Evolutionary conservation across 2,329 filamentous ascomycete species (phyloP).

Genomic region (Leptodontidium sp.): DNA sequence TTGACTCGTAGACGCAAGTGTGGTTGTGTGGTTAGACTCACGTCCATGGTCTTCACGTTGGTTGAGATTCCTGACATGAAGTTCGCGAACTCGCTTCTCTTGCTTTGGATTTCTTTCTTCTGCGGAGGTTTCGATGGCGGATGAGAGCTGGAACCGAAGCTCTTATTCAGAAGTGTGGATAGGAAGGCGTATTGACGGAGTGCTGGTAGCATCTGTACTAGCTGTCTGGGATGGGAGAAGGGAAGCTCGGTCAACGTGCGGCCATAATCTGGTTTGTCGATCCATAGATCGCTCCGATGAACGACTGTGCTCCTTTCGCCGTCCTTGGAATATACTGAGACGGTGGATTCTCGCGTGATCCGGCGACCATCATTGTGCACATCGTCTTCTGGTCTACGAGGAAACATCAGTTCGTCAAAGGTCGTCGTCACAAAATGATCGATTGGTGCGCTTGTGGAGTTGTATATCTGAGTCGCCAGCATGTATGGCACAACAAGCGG

Average conservation of each 20-base stretch:
- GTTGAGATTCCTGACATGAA: conserved; percentile 41
- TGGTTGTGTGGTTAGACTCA: conserved; percentile 44
- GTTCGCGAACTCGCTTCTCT: conserved; percentile 41
- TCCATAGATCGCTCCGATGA: conserved; percentile 69
- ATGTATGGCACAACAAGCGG: conserved; percentile 74
- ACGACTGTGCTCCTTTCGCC: conserved; percentile 41
- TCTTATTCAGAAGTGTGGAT: conserved; percentile 68
- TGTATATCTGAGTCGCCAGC: conserved; percentile 69
- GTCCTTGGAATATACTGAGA: conserved; percentile 51
- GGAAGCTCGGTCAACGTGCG: conserved; percentile 72
- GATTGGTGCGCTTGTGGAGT: conserved; percentile 64
- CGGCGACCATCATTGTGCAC: conserved; percentile 64
- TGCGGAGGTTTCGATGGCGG: conserved; percentile 19
- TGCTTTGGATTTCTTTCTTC: conserved; percentile 34
- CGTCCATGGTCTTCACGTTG: conserved; percentile 38
- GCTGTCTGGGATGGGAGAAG: conserved; percentile 80
- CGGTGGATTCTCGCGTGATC: conserved; percentile 57
- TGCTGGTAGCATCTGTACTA: conserved; percentile 76
- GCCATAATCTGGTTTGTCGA: conserved; percentile 78
- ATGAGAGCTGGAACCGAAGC: conserved; percentile 55
- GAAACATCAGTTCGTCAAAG: conserved; percentile 61
- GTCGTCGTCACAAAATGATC: conserved; percentile 60
- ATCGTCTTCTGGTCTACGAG: conserved; percentile 54
- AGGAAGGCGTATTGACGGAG: conserved; percentile 80
- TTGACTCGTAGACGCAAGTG: conserved; percentile 40